Evolutionary conservation across 1,139 yeast genomes (phyloP).

Genomic region (Lodderomyces margitis): DNA sequence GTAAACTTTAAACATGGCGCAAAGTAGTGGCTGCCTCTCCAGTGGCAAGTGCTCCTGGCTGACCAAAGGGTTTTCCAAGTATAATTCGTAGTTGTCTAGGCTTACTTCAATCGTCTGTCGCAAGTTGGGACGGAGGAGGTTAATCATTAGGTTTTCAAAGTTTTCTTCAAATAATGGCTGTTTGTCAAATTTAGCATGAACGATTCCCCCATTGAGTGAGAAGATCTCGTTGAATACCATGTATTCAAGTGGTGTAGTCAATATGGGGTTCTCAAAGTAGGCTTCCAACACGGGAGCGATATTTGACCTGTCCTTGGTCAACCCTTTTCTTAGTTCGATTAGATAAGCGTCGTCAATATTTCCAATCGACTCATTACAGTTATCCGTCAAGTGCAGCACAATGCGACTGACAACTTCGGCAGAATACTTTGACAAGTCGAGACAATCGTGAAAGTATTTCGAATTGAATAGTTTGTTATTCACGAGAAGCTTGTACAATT

Average conservation of each 20-base stretch:
- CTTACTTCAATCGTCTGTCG: conserved; percentile 32
- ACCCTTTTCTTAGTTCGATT: conserved; percentile 8
- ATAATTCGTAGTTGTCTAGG: conserved; percentile 29
- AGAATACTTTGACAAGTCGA: conserved; percentile 1
- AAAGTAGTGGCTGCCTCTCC: conserved; percentile 42
- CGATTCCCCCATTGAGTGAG: conserved; percentile 34
- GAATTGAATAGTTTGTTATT: conserved; percentile 21
- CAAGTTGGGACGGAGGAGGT: conserved; percentile 38
- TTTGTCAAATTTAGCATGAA: conserved; percentile 15
- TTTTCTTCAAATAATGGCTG: conserved; percentile 34
- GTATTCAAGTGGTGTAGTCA: conserved; percentile 24
- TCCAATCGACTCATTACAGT: conserved; percentile 11
- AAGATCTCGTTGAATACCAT: conserved; percentile 39
- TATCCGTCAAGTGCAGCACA: conserved; percentile 8
- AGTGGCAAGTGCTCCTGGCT: not conserved
- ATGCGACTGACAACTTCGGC: not conserved
- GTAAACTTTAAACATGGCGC: conserved; percentile 63
- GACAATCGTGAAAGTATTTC: conserved; percentile 15
- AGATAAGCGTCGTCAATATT: conserved; percentile 11
- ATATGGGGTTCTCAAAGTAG: conserved; percentile 19
- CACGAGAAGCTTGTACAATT: conserved; percentile 32
- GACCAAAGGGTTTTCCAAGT: conserved; percentile 27
- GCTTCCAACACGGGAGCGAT: conserved; percentile 8
- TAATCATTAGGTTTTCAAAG: conserved; percentile 37
- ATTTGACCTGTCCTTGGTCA: conserved; percentile 8